Conservation (phyloP, 2,329 filamentous ascomycete species). For the Pseudogymnoascus sp. region DNA sequence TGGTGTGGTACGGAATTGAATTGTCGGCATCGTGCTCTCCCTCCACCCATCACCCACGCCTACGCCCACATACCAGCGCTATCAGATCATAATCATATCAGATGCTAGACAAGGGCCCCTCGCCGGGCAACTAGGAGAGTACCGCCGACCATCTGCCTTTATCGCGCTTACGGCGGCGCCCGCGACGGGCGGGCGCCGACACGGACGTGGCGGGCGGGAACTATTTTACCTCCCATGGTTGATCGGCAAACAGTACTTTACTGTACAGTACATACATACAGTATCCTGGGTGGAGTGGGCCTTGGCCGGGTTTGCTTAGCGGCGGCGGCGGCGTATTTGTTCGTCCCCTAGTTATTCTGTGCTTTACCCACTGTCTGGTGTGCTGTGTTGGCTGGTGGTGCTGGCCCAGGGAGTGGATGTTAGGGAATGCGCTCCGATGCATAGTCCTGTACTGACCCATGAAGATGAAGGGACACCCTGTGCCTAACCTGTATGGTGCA, state of each 20-base stretch:
- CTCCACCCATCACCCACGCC: background rate
- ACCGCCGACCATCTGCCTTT: background rate
- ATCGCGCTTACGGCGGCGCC: background rate
- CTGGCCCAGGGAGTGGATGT: background rate
- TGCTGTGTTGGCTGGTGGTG: background rate
- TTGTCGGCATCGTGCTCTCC: background rate
- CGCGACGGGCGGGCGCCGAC: background rate
- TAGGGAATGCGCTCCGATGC: background rate
- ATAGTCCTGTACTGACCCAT: background rate
- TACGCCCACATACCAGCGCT: background rate
- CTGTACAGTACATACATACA: background rate
- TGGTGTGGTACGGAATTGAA: background rate
- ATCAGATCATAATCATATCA: background rate
- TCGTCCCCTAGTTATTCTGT: background rate
- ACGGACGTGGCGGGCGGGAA: constrained; percentile 2
- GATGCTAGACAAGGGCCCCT: background rate
- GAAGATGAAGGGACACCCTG: background rate
- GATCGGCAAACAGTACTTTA: background rate
- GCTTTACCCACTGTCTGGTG: background rate
- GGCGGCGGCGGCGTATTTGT: background rate
- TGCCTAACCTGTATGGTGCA: background rate
- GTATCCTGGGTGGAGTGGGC: background rate
- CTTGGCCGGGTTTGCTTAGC: background rate
- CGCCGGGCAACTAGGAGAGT: background rate
- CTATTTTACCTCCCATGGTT: background rate